Evolutionary conservation across 352 stramenopile species (phyloP).

Genomic region (Pythium phragmitis): DNA sequence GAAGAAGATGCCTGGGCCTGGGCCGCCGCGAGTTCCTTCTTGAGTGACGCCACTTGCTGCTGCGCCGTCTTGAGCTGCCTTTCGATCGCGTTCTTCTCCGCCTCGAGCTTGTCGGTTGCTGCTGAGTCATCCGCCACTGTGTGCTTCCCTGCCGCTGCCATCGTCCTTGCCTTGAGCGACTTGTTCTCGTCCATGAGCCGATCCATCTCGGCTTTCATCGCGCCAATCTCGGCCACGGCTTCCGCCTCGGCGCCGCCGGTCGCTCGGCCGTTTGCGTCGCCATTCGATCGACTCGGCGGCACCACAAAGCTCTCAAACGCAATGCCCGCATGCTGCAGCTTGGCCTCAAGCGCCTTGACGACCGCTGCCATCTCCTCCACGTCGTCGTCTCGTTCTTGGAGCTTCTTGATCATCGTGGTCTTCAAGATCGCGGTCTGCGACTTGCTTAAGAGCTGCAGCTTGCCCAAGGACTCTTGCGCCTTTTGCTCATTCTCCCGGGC

Average conservation of each 20-base stretch:
- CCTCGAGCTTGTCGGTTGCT: slow-evolving; percentile 34
- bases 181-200: slow-evolving; percentile 72
- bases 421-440: slow-evolving; percentile 85
- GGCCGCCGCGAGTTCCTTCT: slow-evolving; percentile 28
- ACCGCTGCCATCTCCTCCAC: slow-evolving; percentile 62
- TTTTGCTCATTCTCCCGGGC: slow-evolving; percentile 69
- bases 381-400: slow-evolving; percentile 63
- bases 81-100: slow-evolving; percentile 52
- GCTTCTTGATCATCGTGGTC: slow-evolving; percentile 78
- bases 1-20: slow-evolving; percentile 13
- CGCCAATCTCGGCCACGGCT: slow-evolving; percentile 53
- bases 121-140: not conserved
- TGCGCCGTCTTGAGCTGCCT: slow-evolving; percentile 66
- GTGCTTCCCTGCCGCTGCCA: not conserved
- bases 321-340: slow-evolving; percentile 53
- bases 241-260: slow-evolving; percentile 37
- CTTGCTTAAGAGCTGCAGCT: slow-evolving; percentile 82
- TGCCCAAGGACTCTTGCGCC: slow-evolving; percentile 75
- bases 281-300: slow-evolving; percentile 10
- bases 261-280: not conserved
- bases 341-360: slow-evolving; percentile 64
- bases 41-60: slow-evolving; percentile 43
- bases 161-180: slow-evolving; percentile 28
- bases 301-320: slow-evolving; percentile 34
- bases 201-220: slow-evolving; percentile 76